Evolutionary conservation across 495 filamentous ascomycete genomes (phyloP).

Genomic region (Aspergillus diversus): DNA sequence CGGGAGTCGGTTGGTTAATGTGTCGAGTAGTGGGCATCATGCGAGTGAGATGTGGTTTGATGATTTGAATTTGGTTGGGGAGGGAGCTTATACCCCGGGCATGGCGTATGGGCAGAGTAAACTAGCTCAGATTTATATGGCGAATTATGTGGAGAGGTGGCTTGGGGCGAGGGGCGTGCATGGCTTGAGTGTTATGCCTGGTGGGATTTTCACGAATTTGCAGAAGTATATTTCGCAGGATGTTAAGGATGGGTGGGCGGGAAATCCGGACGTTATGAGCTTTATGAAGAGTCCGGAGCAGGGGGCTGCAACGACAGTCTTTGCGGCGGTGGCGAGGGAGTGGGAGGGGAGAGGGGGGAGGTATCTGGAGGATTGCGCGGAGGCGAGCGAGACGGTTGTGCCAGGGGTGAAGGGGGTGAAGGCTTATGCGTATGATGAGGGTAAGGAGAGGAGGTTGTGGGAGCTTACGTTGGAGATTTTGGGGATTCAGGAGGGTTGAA

Average conservation of each 20-base stretch:
- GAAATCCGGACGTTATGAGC: background rate
- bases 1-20: background rate
- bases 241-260: background rate
- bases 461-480: no score
- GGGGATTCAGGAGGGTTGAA: no score
- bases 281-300: constrained; percentile 12
- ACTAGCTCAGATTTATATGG: constrained; percentile 3
- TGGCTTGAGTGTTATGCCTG: background rate
- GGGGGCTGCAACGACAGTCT: constrained; percentile 18
- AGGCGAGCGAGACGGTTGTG: background rate
- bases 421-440: background rate
- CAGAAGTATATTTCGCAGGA: background rate
- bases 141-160: background rate
- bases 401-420: background rate
- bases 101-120: constrained; percentile 5
- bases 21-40: constrained; percentile 1
- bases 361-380: constrained; percentile 17
- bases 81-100: background rate
- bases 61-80: background rate
- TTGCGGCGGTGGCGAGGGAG: constrained; percentile 6
- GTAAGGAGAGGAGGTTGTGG: background rate
- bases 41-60: background rate
- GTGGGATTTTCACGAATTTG: background rate
- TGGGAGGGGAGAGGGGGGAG: constrained; percentile 15
- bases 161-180: background rate